Conservation (phyloP, 2,329 filamentous ascomycete species). For the Parafenestella ontariensis region DNA sequence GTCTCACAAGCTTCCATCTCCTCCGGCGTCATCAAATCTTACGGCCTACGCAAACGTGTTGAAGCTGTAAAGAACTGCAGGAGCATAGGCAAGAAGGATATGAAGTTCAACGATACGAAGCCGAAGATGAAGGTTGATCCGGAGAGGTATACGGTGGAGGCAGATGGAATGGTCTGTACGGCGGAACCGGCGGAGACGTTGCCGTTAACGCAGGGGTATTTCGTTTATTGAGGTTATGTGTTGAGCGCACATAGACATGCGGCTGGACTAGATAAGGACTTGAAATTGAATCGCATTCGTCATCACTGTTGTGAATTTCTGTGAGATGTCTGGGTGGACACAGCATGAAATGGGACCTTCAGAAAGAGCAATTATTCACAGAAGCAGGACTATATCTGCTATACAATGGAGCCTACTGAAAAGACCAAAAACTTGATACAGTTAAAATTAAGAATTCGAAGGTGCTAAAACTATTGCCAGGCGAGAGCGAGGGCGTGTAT, state of each 20-base stretch:
- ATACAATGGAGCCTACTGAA: too few species aligned
- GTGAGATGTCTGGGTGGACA: too few species aligned
- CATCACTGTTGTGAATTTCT: too few species aligned
- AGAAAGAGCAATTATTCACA: too few species aligned
- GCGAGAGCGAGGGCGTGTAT: too few species aligned
- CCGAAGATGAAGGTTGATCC: slow-evolving; percentile 92
- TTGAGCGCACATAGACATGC: not conserved
- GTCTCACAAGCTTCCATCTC: slow-evolving; percentile 77
- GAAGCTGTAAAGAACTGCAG: slow-evolving; percentile 81
- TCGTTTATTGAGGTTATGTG: slow-evolving; percentile 66
- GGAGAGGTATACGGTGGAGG: slow-evolving; percentile 86
- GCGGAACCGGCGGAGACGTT: slow-evolving; percentile 75
- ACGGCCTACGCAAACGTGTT: slow-evolving; percentile 79
- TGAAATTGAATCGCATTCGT: not conserved
- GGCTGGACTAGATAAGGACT: not conserved
- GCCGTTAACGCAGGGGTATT: slow-evolving; percentile 79
- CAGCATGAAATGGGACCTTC: too few species aligned
- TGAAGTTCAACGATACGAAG: slow-evolving; percentile 86
- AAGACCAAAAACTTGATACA: too few species aligned
- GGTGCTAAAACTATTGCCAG: too few species aligned
- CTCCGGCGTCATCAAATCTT: slow-evolving; percentile 71
- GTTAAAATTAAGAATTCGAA: too few species aligned
- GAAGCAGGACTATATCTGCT: too few species aligned
- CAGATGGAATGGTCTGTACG: slow-evolving; percentile 76
- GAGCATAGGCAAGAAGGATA: slow-evolving; percentile 79